phyloP scores from a whole-genome alignment of 2,329 filamentous ascomycete genomes.

The Incumbomyces lentus region DNA sequence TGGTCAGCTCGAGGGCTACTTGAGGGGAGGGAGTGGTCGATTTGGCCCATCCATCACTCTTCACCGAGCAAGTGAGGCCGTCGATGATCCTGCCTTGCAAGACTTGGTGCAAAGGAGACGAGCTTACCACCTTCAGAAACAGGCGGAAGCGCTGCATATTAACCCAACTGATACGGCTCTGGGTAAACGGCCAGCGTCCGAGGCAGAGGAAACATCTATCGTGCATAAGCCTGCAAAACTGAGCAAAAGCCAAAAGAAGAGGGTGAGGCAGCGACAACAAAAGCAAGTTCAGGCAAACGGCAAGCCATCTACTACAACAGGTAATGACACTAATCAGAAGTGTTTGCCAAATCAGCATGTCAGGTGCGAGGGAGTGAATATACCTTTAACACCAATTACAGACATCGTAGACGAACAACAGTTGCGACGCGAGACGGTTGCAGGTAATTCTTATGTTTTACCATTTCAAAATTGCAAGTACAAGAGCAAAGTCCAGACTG shows the following conservation, averaged over 20 bases:
- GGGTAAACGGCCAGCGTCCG: not conserved
- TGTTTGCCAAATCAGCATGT: conserved; percentile 29
- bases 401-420: conserved; percentile 40
- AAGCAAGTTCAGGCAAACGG: not conserved
- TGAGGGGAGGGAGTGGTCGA: conserved; percentile 51
- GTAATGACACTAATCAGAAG: conserved; percentile 10
- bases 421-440: conserved; percentile 38
- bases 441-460: conserved; percentile 37
- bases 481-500: conserved; percentile 56
- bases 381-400: conserved; percentile 30
- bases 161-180: not conserved
- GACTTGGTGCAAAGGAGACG: conserved; percentile 53
- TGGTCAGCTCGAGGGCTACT: conserved; percentile 57
- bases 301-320: not conserved
- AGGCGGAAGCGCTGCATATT: not conserved
- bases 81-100: conserved; percentile 39
- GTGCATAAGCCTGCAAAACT: conserved; percentile 9
- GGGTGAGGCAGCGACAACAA: not conserved
- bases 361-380: conserved; percentile 34
- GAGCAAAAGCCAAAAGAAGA: conserved; percentile 21
- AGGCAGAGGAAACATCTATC: not conserved
- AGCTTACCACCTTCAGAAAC: conserved; percentile 39
- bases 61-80: conserved; percentile 33
- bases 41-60: conserved; percentile 50
- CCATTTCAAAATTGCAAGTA: conserved; percentile 70